Conservation (phyloP, 345 rosid genomes). For the Melaleuca quinquenervia region DNA sequence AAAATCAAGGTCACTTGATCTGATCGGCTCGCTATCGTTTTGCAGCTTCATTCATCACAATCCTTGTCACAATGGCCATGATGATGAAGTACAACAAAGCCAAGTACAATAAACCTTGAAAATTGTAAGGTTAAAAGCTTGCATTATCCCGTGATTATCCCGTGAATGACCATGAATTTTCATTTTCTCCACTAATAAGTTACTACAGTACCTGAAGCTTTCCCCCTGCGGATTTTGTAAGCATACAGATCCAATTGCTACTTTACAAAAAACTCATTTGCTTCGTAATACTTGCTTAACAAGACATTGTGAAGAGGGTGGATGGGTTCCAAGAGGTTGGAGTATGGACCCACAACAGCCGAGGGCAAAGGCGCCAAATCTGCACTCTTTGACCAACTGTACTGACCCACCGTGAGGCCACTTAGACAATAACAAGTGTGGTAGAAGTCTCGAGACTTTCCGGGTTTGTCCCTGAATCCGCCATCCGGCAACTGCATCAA, state of each 20-base stretch:
- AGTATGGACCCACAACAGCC: slow-evolving; percentile 57
- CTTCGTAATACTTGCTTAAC: slow-evolving; percentile 52
- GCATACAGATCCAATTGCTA: neutral
- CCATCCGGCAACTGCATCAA: slow-evolving; percentile 46
- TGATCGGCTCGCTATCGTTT: neutral
- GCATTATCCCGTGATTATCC: neutral
- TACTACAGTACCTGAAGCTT: neutral
- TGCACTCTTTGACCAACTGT: slow-evolving; percentile 40
- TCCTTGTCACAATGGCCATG: neutral
- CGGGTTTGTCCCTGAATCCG: slow-evolving; percentile 86
- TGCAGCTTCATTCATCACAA: neutral
- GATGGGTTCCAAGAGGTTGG: slow-evolving; percentile 68
- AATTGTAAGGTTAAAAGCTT: neutral
- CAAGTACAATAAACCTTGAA: neutral
- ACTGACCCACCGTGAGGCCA: slow-evolving; percentile 72
- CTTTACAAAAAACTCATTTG: slow-evolving; percentile 40
- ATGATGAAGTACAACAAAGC: neutral
- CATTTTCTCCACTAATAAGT: neutral
- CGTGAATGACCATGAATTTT: neutral
- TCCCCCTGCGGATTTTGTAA: neutral
- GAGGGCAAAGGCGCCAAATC: slow-evolving; percentile 44
- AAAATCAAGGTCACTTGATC: neutral
- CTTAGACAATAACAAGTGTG: slow-evolving; percentile 97
- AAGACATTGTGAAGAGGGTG: slow-evolving; percentile 74
- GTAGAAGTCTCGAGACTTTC: slow-evolving; percentile 62